Conservation (phyloP, 2,329 filamentous ascomycete genomes). For the Chaetomium globosum region DNA sequence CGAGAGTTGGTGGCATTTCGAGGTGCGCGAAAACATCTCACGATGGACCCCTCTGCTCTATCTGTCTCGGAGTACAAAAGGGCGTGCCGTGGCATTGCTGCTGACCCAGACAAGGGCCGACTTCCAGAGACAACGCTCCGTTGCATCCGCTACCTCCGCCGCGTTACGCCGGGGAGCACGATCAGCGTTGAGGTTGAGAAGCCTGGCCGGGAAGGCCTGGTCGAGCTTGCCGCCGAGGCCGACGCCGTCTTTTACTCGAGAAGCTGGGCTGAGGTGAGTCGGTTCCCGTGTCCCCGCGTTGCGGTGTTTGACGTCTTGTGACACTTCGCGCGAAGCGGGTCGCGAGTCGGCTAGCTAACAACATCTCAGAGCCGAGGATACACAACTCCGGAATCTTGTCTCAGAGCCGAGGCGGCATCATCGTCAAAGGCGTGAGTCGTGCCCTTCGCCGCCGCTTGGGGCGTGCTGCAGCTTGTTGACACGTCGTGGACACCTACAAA, state of each 20-base stretch:
- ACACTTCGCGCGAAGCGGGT: not conserved
- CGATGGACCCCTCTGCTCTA: not conserved
- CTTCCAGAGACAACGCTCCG: constrained; percentile 61
- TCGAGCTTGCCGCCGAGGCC: constrained; percentile 61
- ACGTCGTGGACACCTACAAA: constrained; percentile 13
- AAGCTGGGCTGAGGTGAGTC: constrained; percentile 67
- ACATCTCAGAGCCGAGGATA: constrained; percentile 41
- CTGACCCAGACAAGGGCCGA: constrained; percentile 55
- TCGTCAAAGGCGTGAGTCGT: constrained; percentile 50
- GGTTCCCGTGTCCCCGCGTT: not conserved
- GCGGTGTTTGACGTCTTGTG: not conserved
- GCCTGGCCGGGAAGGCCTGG: constrained; percentile 62
- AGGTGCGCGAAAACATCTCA: constrained; percentile 50
- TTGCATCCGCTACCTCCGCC: constrained; percentile 61
- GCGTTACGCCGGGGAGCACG: constrained; percentile 46
- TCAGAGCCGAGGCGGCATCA: constrained; percentile 48
- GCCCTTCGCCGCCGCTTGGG: not conserved
- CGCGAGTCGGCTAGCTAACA: constrained; percentile 7
- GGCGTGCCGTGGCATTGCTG: not conserved
- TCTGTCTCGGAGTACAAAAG: constrained; percentile 1
- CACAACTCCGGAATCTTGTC: constrained; percentile 51
- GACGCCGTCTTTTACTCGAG: constrained; percentile 75
- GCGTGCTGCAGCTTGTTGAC: constrained; percentile 13
- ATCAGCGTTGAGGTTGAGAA: constrained; percentile 76
- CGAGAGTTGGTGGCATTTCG: constrained; percentile 70